Conservation (phyloP, 805 yeast genomes). For the Dipodascus geniculatus region DNA sequence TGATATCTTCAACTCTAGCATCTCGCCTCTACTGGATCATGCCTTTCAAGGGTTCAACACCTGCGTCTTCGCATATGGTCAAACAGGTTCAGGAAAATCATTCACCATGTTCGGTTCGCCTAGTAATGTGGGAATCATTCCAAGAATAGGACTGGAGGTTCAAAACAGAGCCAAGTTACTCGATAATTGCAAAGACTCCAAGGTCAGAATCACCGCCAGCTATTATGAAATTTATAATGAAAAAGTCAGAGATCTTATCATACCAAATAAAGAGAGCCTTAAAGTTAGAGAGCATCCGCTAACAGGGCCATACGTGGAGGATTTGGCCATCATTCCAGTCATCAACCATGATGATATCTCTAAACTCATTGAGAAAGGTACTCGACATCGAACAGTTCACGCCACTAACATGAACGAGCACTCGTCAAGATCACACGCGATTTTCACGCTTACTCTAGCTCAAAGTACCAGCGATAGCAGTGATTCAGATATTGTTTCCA, state of each 20-base stretch:
- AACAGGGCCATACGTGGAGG: slow-evolving; percentile 51
- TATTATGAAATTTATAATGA: slow-evolving; percentile 61
- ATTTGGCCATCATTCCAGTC: slow-evolving; percentile 36
- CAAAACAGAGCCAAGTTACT: slow-evolving; percentile 3
- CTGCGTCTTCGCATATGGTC: slow-evolving; percentile 24
- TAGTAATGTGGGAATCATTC: slow-evolving; percentile 42
- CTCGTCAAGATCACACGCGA: slow-evolving; percentile 71
- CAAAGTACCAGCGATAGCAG: slow-evolving; percentile 28
- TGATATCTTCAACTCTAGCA: slow-evolving; percentile 15
- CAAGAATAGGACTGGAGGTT: slow-evolving; percentile 23
- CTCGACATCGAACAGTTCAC: slow-evolving; percentile 44
- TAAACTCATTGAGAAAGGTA: slow-evolving; percentile 35
- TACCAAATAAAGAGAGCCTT: slow-evolving; percentile 28
- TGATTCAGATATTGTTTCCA: slow-evolving; percentile 26
- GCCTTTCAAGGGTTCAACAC: slow-evolving; percentile 18
- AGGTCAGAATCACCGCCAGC: slow-evolving; percentile 27
- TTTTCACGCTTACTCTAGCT: slow-evolving; percentile 43
- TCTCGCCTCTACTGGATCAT: slow-evolving; percentile 5
- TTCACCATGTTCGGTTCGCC: slow-evolving; percentile 36
- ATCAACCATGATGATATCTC: slow-evolving; percentile 33
- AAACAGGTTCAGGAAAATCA: slow-evolving; percentile 27
- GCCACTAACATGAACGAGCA: slow-evolving; percentile 51
- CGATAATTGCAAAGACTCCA: slow-evolving; percentile 21
- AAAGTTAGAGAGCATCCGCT: slow-evolving; percentile 44
- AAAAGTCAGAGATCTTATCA: slow-evolving; percentile 35